phyloP scores from a whole-genome alignment of 306 rosid species.

The Pueraria montana region DNA sequence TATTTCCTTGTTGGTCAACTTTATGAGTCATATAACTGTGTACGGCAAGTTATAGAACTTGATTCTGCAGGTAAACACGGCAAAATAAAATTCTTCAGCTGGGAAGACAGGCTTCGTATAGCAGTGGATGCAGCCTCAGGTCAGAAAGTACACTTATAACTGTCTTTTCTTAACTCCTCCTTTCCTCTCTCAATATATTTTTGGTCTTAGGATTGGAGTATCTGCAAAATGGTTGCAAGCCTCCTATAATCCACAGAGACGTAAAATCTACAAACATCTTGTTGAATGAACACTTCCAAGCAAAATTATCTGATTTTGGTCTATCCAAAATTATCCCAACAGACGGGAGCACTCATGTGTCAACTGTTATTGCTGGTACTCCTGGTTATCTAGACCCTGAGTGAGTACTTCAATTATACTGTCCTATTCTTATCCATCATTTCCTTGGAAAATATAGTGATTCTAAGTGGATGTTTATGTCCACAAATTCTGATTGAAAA shows the following conservation, averaged over 20 bases:
- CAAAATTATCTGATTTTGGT: conserved; percentile 61
- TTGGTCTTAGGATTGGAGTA: conserved; percentile 60
- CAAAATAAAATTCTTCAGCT: conserved; percentile 33
- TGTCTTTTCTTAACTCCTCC: neutral
- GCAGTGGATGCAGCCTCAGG: conserved; percentile 58
- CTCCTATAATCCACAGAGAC: conserved; percentile 59
- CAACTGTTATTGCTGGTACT: conserved; percentile 55
- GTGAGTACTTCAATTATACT: conserved; percentile 44
- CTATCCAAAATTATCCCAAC: conserved; percentile 47
- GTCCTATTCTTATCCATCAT: neutral
- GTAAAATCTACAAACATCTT: conserved; percentile 63
- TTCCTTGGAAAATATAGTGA: neutral
- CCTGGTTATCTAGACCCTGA: conserved; percentile 54
- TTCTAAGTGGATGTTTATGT: neutral
- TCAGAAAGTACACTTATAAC: neutral
- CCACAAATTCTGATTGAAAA: neutral
- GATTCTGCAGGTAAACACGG: conserved; percentile 17
- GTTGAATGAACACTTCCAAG: conserved; percentile 52
- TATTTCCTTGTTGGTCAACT: neutral
- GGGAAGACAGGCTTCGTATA: conserved; percentile 59
- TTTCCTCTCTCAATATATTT: neutral
- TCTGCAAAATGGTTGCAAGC: conserved; percentile 49
- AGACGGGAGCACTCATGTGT: conserved; percentile 38
- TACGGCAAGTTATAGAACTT: neutral
- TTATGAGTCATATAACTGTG: neutral